Evolutionary conservation across 1,284 basidiomycete genomes (phyloP).

Genomic region (Volvariella surrecta): DNA sequence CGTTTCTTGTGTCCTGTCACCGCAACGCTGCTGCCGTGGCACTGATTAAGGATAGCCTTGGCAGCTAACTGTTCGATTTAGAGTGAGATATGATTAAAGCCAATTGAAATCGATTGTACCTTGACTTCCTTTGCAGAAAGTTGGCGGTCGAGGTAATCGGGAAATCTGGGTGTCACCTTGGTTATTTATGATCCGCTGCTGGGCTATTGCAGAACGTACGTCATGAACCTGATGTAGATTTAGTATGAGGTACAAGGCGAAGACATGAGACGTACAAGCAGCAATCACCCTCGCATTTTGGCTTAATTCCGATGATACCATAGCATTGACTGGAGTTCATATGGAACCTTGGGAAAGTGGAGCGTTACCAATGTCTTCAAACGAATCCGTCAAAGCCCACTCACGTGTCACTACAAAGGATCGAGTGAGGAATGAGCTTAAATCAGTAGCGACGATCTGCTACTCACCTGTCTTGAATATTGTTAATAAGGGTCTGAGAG

Average conservation of each 20-base stretch:
- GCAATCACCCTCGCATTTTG: not conserved
- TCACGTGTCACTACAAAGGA: too few species aligned
- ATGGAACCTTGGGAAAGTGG: not conserved
- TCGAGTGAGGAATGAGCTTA: too few species aligned
- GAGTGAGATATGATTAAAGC: not conserved
- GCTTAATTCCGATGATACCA: not conserved
- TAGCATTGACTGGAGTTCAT: not conserved
- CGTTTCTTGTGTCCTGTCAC: not conserved
- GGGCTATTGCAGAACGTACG: not conserved
- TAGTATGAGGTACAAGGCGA: not conserved
- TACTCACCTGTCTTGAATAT: not conserved
- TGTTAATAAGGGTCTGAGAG: not conserved
- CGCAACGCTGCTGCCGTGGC: not conserved
- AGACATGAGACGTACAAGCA: not conserved
- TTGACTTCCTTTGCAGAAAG: not conserved
- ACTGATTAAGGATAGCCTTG: not conserved
- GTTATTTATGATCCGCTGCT: not conserved
- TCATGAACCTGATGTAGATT: not conserved
- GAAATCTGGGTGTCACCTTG: not conserved
- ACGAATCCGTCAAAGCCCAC: too few species aligned
- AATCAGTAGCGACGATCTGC: too few species aligned
- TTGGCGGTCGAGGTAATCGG: not conserved
- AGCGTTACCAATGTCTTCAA: too few species aligned
- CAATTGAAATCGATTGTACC: too few species aligned
- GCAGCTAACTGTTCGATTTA: not conserved